phyloP scores from a whole-genome alignment of 148 eudicot genomes.

The Camellia granthamiana region DNA sequence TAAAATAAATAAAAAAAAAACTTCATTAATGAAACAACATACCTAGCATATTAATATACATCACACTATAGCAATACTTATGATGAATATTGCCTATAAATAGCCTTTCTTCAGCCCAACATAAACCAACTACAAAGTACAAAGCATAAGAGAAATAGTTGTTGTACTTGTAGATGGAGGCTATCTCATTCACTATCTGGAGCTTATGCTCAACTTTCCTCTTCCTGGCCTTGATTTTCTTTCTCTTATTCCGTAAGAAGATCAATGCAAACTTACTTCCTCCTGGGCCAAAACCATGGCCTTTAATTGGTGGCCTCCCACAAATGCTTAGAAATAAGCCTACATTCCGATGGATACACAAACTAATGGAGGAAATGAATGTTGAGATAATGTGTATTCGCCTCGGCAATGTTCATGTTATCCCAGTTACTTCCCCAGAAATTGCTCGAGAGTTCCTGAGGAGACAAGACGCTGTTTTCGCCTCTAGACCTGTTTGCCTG shows the following conservation, averaged over 20 bases:
- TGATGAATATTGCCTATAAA: too few relatives aligned
- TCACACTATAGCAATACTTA: too few relatives aligned
- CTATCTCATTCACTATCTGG: background rate
- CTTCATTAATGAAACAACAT: background rate
- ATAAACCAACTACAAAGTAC: too few relatives aligned
- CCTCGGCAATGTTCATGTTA: conserved; percentile 25
- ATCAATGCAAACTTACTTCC: conserved; percentile 5
- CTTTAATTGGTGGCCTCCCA: conserved; percentile 5
- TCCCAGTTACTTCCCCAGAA: conserved; percentile 26
- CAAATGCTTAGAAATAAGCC: conserved; percentile 19
- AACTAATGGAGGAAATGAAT: conserved; percentile 29
- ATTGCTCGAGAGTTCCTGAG: conserved; percentile 23
- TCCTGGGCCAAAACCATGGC: conserved; percentile 30
- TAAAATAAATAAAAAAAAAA: too few relatives aligned
- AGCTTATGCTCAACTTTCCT: background rate
- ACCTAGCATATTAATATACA: background rate
- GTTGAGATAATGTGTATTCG: conserved; percentile 30
- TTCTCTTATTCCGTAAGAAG: background rate
- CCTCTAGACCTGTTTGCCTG: conserved; percentile 21
- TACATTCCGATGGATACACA: conserved; percentile 29
- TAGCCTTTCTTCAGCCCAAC: too few relatives aligned
- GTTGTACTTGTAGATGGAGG: background rate
- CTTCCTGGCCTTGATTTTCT: background rate
- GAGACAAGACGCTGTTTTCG: conserved; percentile 22
- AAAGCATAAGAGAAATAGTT: too few relatives aligned